These are phyloP conservation scores for Lagenaria siceraria DNA, from an alignment of 306 rosid genomes.

Conservation along the genomic window DNA sequence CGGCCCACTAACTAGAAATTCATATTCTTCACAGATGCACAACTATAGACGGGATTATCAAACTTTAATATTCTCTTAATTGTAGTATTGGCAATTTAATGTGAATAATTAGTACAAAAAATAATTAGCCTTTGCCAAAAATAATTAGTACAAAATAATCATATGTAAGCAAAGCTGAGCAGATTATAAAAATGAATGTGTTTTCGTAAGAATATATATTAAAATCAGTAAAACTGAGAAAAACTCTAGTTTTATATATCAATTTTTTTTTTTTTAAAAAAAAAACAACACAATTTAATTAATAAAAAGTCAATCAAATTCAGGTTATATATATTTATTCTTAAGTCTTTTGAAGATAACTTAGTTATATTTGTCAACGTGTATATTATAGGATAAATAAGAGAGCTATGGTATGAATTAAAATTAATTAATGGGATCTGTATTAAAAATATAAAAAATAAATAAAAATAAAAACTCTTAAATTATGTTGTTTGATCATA, in stretches of 20 bases:
- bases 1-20: not conserved
- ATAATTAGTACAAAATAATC: not conserved
- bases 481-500: not conserved
- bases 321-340: not conserved
- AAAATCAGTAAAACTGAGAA: not conserved
- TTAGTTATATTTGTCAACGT: not conserved
- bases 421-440: not conserved
- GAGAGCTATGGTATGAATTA: not conserved
- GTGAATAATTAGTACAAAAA: not conserved
- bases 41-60: not conserved
- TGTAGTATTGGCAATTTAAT: not conserved
- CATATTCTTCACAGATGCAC: not conserved
- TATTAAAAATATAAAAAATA: no score
- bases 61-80: not conserved
- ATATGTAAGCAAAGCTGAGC: not conserved
- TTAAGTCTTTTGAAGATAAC: not conserved
- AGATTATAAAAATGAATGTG: not conserved
- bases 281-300: not conserved
- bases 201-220: not conserved
- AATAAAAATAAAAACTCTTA: not conserved
- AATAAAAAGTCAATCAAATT: not conserved
- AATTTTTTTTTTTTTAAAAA: not conserved
- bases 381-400: not conserved
- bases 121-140: no score
- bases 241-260: not conserved